Conservation (phyloP, 2,329 filamentous ascomycete species). For the Penicillium sp. region DNA sequence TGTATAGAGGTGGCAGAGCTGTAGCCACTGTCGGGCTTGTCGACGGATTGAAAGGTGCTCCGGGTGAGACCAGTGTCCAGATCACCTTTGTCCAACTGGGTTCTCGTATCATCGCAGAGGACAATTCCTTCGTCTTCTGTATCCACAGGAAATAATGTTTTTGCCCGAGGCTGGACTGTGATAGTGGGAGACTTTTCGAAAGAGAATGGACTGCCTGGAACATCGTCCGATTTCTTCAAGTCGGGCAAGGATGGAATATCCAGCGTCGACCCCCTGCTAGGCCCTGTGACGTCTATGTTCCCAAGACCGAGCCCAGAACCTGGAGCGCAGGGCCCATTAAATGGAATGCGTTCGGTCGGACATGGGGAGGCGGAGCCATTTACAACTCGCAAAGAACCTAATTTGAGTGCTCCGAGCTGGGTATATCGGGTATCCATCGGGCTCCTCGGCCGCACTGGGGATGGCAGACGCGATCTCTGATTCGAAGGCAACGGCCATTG, state of each 20-base stretch:
- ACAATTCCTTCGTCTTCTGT: conserved; percentile 23
- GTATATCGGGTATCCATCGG: conserved; percentile 36
- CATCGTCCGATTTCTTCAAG: conserved; percentile 21
- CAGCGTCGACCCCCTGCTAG: conserved; percentile 12
- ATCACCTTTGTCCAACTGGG: conserved; percentile 14
- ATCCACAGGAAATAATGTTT: conserved; percentile 17
- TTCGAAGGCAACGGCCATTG: conserved; percentile 23
- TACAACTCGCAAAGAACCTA: conserved; percentile 41
- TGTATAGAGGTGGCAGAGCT: conserved; percentile 36
- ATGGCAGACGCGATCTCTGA: conserved; percentile 6
- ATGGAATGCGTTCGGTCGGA: conserved; percentile 33
- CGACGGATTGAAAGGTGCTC: conserved; percentile 24
- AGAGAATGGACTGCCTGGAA: conserved; percentile 34
- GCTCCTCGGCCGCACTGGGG: conserved; percentile 24
- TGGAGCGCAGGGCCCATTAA: conserved; percentile 15
- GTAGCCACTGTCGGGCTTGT: conserved; percentile 41
- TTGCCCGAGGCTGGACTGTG: conserved; percentile 5
- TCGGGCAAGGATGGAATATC: conserved; percentile 20
- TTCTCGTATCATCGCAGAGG: conserved; percentile 16
- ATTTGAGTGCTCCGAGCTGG: conserved; percentile 41
- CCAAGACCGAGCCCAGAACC: conserved; percentile 16
- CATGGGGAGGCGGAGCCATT: conserved; percentile 41
- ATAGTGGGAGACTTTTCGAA: conserved; percentile 34
- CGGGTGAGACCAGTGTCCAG: conserved; percentile 12
- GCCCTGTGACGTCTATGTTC: conserved; percentile 8